Evolutionary conservation across 2,329 filamentous ascomycete species (phyloP).

Genomic region (Sclerotinia minor): DNA sequence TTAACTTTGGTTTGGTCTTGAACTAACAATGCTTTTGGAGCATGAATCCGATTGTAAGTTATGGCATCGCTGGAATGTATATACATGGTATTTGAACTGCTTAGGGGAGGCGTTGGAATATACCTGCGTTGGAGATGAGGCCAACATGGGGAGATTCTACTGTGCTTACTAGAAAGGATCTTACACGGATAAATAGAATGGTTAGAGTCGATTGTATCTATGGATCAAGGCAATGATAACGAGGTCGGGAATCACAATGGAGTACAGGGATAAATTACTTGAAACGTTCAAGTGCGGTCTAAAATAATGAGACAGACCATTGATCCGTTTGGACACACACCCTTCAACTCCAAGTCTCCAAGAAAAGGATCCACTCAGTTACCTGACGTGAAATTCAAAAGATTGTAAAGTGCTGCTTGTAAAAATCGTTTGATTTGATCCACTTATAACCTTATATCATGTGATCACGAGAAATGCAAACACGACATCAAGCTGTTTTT

Average conservation of each 20-base stretch:
- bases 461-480: constrained; percentile 1
- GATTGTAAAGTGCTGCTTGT: neutral
- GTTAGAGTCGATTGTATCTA: neutral
- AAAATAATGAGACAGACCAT: neutral
- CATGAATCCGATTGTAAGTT: constrained; percentile 20
- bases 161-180: neutral
- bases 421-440: neutral
- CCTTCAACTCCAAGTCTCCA: neutral
- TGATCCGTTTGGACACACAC: neutral
- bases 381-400: neutral
- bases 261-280: neutral
- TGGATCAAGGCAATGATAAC: neutral
- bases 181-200: neutral
- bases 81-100: constrained; percentile 4
- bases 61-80: constrained; percentile 13
- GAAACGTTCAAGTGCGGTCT: neutral
- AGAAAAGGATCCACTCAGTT: neutral
- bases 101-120: constrained; percentile 16
- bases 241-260: neutral
- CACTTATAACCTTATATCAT: constrained; percentile 1
- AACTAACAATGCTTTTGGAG: neutral
- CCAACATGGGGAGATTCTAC: neutral
- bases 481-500: neutral
- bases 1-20: neutral
- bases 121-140: constrained; percentile 15